Base-by-base conservation (phyloP, 345 rosid species). In the Sisymbrium irio region DNA sequence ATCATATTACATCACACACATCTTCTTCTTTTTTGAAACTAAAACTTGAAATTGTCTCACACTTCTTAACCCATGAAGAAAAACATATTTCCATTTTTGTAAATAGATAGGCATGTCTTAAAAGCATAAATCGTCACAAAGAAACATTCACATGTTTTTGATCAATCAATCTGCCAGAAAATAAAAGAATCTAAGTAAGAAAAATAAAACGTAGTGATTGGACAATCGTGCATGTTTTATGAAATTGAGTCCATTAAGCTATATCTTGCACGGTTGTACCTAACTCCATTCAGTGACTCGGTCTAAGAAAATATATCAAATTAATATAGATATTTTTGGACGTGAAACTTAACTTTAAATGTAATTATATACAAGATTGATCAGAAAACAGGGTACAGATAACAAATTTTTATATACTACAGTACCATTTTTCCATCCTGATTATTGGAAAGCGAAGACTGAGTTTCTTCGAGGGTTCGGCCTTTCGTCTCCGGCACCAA, bases 401-500 rank as follows among this genome's bases (percentile, higher is more conserved):
- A 22, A 19, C 13, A 14, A 0, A 9, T 45, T 50, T 50, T 20
- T 9, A 56, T 14, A 33, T 28, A 33, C 36, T 33, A 33, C 36
- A 6, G 7, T 33, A 6, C n/a, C n/a, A n/a, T n/a, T 33, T 33
- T 2, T 9, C 36, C 36, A 33, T 33, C 47, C 37, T 60, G 33
- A 37, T 60, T 60, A 2, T 20, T 62, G 22, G 51, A 25, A 9
- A 62, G 28, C 36, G 84, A 80, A 5, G 85, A 84, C 75, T 87
- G 96, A 72, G 87, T 84, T 66, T 89, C 84, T 75, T 87, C 92
- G 4, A 87, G 72, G 0, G 89, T 86, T 42, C 86, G 72, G 12
- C 92, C 88, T 73, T 84, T 89, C 17, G 90, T 87, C 65, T 89
- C 92, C 0, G 90, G 92, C 18, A 84, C 88, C 40, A 85, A 76